Evolutionary conservation across 2,329 filamentous ascomycete species (phyloP).

Genomic region (Pyrenochaeta sp.): DNA sequence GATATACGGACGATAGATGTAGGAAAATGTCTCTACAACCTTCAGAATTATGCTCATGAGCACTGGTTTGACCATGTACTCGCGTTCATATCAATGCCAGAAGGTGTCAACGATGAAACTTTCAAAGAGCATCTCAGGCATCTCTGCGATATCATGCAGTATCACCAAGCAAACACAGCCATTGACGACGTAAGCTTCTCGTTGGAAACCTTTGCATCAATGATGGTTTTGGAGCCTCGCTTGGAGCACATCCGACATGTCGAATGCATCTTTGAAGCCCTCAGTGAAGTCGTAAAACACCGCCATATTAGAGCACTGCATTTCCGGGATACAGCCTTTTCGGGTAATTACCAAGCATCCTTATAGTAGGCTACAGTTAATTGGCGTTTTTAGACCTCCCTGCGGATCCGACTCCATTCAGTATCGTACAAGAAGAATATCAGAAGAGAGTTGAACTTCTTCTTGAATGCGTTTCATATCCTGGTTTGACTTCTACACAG

Average conservation of each 20-base stretch:
- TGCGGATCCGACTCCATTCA: background rate
- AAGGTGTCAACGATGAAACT: background rate
- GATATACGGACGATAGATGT: background rate
- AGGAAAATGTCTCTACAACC: background rate
- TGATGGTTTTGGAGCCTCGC: background rate
- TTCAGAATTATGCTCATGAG: constrained; percentile 2
- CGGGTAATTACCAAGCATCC: background rate
- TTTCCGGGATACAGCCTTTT: background rate
- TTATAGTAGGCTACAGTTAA: background rate
- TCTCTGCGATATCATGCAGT: background rate
- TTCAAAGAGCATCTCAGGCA: background rate
- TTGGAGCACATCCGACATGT: background rate
- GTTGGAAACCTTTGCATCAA: background rate
- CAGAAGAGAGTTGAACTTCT: constrained; percentile 1
- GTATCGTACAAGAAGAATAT: background rate
- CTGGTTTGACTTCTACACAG: background rate
- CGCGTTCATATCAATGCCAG: background rate
- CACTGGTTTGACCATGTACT: constrained; percentile 9
- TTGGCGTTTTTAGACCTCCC: background rate
- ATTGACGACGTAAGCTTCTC: background rate
- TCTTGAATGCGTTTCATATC: background rate
- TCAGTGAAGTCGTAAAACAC: background rate
- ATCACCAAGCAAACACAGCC: background rate
- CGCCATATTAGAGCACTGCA: background rate
- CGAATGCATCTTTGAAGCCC: background rate